Conservation (phyloP, 2,329 filamentous ascomycete genomes). For the Colletotrichum sp. region DNA sequence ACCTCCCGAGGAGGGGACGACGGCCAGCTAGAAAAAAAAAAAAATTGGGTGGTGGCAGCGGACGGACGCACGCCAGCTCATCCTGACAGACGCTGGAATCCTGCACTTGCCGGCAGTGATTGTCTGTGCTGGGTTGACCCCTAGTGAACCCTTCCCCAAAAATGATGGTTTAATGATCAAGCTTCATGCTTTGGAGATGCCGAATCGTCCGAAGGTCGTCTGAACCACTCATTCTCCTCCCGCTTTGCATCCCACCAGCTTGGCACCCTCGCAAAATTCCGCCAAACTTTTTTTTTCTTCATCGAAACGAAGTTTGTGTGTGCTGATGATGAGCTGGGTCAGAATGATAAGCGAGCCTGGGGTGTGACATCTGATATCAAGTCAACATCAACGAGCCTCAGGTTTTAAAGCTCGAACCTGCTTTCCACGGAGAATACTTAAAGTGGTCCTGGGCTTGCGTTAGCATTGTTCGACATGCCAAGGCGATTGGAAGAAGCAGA, state of each 20-base stretch:
- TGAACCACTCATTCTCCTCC: neutral
- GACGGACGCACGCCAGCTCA: conserved; percentile 12
- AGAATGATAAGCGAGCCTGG: neutral
- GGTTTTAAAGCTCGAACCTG: neutral
- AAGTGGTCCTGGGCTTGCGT: neutral
- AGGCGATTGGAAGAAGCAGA: neutral
- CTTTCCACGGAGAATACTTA: neutral
- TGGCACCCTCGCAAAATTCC: neutral
- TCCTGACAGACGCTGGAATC: neutral
- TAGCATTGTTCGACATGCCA: neutral
- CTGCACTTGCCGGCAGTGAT: neutral
- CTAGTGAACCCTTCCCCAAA: neutral
- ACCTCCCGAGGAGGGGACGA: neutral
- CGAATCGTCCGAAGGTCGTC: conserved; percentile 14
- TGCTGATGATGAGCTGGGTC: neutral
- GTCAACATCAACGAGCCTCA: neutral
- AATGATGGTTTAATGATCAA: neutral
- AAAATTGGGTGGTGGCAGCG: neutral
- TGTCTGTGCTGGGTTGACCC: conserved; percentile 3
- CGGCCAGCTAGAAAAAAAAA: neutral
- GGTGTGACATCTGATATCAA: neutral
- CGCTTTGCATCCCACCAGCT: neutral
- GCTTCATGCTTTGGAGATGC: conserved; percentile 4
- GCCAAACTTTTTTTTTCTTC: neutral
- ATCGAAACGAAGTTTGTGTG: neutral